These are phyloP conservation scores for Colletotrichum destructivum DNA, from an alignment of 2,329 filamentous ascomycete genomes.

Conservation along the genomic window DNA sequence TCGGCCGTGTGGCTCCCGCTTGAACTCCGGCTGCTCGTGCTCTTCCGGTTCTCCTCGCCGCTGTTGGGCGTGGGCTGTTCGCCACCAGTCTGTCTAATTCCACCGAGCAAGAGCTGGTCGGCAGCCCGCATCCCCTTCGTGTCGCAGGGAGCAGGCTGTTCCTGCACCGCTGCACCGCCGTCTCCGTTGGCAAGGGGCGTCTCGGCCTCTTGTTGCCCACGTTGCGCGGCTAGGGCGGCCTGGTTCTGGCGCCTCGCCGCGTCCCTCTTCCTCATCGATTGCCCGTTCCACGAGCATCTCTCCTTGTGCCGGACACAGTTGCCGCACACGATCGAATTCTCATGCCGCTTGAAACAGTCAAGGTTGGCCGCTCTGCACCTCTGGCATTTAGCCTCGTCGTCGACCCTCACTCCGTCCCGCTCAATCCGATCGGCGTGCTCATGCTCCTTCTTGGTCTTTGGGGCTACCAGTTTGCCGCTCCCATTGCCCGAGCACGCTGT, in stretches of 20 bases:
- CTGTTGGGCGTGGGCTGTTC: no score
- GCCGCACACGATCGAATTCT: neutral
- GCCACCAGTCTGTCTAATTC: no score
- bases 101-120: neutral
- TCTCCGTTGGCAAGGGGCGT: neutral
- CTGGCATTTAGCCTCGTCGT: neutral
- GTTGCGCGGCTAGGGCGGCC: neutral
- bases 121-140: no score
- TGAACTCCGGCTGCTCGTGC: neutral
- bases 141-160: no score
- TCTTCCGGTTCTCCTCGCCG: neutral
- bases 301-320: neutral
- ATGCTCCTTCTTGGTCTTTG: neutral
- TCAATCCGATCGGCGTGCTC: neutral
- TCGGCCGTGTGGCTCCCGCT: neutral
- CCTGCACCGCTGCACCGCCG: neutral
- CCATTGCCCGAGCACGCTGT: neutral
- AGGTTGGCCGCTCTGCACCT: neutral
- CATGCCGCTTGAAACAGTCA: neutral
- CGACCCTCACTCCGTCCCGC: neutral
- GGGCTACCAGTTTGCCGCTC: neutral
- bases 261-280: neutral
- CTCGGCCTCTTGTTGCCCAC: neutral
- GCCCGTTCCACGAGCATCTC: neutral
- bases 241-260: neutral